Evolutionary conservation across 2,329 filamentous ascomycete genomes (phyloP), one percentile per base, ranked within the genome.

Genomic region (Xylaria hypoxylon): DNA sequence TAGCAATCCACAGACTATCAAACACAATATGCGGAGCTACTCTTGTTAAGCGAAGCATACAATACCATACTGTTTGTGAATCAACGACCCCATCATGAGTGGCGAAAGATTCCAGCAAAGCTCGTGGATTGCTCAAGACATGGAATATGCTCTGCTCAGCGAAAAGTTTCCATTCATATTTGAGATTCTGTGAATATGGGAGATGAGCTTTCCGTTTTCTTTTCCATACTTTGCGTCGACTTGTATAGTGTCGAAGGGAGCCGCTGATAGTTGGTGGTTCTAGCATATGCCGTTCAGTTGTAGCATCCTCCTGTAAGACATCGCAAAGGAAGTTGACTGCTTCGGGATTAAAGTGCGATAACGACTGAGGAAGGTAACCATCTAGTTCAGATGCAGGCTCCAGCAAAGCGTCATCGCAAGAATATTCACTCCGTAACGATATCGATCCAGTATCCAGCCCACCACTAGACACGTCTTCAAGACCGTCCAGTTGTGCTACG

Each of bases 111-210:
- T 77, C 78, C 31, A 90, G 77, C 8, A 88, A 77, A 5, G 84
- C 80, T 15, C 81, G 80, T 1, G 88, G 86, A 55, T 87, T 83
- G 70, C 87, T 88, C 53, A 92, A 80, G 6, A 89, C 84, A 70
- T 86, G 86, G 74, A 90, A 91, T 6, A 91, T 78, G 56, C 86
- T 87, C 72, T 91, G 89, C 68, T 90, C 85, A 35, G 86, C 83
- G 71, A 91, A 91, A 1, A 82, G 74, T 68, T 84, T 86, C 86
- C 89, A 91, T 65, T 87, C 81, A 13, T 79, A 74, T 61, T 77
- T 80, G 28, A 84, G 67, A 56, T 77, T 71, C 1, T 76, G 70
- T 2, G 77, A 68, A 52, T 78, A 79, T 1, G 72, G 51, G 1
- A 67, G 59, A 8, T 68, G 68, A 2, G 69, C 44, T 33, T 69